These are phyloP conservation scores for Trichomonascaceae sp. DNA, from an alignment of 1,139 yeast species.

Conservation along the genomic window DNA sequence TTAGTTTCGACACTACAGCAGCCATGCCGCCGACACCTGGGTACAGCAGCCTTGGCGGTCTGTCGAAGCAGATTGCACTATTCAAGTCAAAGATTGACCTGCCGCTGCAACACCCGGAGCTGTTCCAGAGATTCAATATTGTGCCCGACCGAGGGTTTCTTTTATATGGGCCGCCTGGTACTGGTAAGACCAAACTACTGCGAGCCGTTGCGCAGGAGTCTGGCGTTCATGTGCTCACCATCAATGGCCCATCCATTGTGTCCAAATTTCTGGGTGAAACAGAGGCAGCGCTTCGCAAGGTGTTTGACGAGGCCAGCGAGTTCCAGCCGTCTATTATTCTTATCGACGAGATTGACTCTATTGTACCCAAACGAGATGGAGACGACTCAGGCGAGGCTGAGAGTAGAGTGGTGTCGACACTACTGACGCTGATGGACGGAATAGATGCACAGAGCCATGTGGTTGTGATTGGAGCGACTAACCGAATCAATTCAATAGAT, in stretches of 20 bases:
- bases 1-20: too few relatives aligned
- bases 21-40: too few relatives aligned
- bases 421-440: slow-evolving; percentile 82
- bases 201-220: slow-evolving; percentile 65
- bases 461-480: slow-evolving; percentile 73
- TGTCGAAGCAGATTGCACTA: slow-evolving; percentile 45
- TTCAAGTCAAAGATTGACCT: slow-evolving; percentile 61
- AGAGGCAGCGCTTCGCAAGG: slow-evolving; percentile 66
- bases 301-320: slow-evolving; percentile 69
- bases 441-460: slow-evolving; percentile 52
- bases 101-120: slow-evolving; percentile 65
- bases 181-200: slow-evolving; percentile 87
- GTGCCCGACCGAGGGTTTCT: slow-evolving; percentile 80
- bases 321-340: slow-evolving; percentile 80
- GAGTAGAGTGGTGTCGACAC: slow-evolving; percentile 76
- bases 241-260: slow-evolving; percentile 85
- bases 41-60: slow-evolving; percentile 67
- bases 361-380: slow-evolving; percentile 57
- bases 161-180: slow-evolving; percentile 94
- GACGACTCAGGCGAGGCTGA: slow-evolving; percentile 89
- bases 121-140: slow-evolving; percentile 77
- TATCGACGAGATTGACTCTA: slow-evolving; percentile 85
- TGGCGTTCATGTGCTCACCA: slow-evolving; percentile 66
- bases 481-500: slow-evolving; percentile 70
- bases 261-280: slow-evolving; percentile 92